Conservation (phyloP, 768 basidiomycete species). For the Vararia minispora region DNA sequence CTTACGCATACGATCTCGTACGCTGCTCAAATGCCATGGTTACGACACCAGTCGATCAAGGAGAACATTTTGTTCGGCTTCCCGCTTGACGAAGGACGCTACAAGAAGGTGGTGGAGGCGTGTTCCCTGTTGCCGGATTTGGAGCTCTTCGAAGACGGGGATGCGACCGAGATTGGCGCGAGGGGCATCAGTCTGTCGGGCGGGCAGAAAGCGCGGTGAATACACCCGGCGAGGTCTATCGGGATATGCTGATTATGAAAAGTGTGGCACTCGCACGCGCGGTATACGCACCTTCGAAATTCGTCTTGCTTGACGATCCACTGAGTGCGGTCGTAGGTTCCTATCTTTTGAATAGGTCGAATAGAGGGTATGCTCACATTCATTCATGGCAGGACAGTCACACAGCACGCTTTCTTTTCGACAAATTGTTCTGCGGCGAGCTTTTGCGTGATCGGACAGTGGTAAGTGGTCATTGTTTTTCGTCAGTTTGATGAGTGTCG, state of each 20-base stretch:
- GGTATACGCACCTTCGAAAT: no score
- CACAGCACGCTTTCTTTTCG: conserved; percentile 59
- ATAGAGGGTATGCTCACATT: conserved; percentile 15
- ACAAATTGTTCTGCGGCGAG: conserved; percentile 48
- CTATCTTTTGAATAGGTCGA: conserved; percentile 1
- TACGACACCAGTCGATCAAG: conserved; percentile 70
- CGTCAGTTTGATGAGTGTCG: no score
- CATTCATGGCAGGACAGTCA: conserved; percentile 45
- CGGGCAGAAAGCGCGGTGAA: conserved; percentile 55
- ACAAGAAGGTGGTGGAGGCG: conserved; percentile 55
- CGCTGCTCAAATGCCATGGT: conserved; percentile 31
- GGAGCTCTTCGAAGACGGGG: conserved; percentile 61
- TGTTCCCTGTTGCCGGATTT: conserved; percentile 70
- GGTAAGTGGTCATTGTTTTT: no score
- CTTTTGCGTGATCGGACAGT: conserved; percentile 59
- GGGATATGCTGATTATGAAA: not conserved
- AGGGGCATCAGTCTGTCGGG: conserved; percentile 70
- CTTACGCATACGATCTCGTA: not conserved
- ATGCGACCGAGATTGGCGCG: conserved; percentile 75
- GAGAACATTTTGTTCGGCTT: conserved; percentile 74
- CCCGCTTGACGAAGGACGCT: conserved; percentile 52
- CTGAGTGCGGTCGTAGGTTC: no score
- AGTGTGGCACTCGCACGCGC: conserved; percentile 1
- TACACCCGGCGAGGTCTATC: not conserved
- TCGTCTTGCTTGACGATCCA: conserved; percentile 61